A percentile compares a stretch with the other conserved stretches of the same genome.
Evolutionary conservation across 352 stramenopile genomes (phyloP).

Genomic region (Globisporangium irregulare): DNA sequence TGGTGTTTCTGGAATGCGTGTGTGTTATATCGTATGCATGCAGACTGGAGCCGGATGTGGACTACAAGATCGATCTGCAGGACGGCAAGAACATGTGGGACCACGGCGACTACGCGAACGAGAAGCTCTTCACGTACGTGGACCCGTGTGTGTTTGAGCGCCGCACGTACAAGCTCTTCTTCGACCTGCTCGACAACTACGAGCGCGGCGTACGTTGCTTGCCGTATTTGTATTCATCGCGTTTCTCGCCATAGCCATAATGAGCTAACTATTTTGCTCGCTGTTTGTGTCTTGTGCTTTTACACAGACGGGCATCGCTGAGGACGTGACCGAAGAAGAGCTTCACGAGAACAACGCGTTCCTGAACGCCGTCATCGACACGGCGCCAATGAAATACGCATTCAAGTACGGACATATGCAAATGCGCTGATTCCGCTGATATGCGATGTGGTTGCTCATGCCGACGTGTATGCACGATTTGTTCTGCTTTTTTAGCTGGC

Average conservation of each 20-base stretch:
- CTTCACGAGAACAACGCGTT: slow-evolving; percentile 90
- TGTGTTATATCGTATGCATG: slow-evolving; percentile 9
- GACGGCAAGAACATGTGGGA: slow-evolving; percentile 88
- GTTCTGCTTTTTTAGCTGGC: slow-evolving; percentile 35
- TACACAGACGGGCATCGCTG: slow-evolving; percentile 72
- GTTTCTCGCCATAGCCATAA: not conserved
- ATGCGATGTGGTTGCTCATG: not conserved
- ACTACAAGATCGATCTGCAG: slow-evolving; percentile 95
- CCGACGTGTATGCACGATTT: not conserved
- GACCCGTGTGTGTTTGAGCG: slow-evolving; percentile 84
- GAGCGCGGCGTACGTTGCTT: slow-evolving; percentile 55
- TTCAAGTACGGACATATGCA: slow-evolving; percentile 59
- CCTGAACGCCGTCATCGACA: slow-evolving; percentile 91
- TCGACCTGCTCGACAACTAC: slow-evolving; percentile 90
- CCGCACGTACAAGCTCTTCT: slow-evolving; percentile 90
- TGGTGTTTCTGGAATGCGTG: not conserved
- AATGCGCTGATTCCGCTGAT: not conserved
- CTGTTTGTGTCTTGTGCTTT: not conserved
- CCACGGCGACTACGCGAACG: slow-evolving; percentile 82
- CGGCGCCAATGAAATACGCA: slow-evolving; percentile 92
- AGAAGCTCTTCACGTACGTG: slow-evolving; percentile 91
- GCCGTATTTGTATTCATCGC: not conserved
- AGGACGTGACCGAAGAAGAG: slow-evolving; percentile 87
- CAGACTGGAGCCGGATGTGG: slow-evolving; percentile 77
- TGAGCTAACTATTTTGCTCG: not conserved